Percentiles rank a stretch among this genome's conserved stretches.
Evolutionary conservation across 2,329 filamentous ascomycete species (phyloP).

Genomic region (Cladosporium sp.): DNA sequence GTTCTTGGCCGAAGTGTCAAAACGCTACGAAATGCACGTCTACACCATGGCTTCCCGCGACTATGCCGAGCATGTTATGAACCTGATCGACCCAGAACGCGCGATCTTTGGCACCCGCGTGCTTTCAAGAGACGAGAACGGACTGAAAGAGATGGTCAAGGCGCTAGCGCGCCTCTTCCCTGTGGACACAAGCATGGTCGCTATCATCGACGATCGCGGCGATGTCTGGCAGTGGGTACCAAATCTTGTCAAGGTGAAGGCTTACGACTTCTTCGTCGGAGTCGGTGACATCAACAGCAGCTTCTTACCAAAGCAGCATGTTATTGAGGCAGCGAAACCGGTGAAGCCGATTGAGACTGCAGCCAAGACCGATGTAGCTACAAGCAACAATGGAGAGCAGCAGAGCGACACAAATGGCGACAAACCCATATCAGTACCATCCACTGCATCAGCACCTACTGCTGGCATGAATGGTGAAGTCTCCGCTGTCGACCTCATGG

Average conservation of each 20-base stretch:
- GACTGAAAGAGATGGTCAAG: constrained; percentile 78
- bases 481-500: constrained; percentile 67
- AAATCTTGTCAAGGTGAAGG: constrained; percentile 90
- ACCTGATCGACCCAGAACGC: constrained; percentile 84
- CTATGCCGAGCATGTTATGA: constrained; percentile 89
- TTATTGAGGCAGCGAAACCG: constrained; percentile 30
- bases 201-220: constrained; percentile 94
- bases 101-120: constrained; percentile 92
- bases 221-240: constrained; percentile 94
- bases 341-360: constrained; percentile 5
- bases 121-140: constrained; percentile 94
- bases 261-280: constrained; percentile 96
- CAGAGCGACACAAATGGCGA: constrained; percentile 10
- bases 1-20: constrained; percentile 73
- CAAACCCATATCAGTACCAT: constrained; percentile 11
- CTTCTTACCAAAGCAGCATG: constrained; percentile 77
- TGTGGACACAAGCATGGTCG: constrained; percentile 97
- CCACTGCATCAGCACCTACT: constrained; percentile 12
- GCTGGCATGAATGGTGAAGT: constrained; percentile 39
- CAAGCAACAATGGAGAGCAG: constrained; percentile 5
- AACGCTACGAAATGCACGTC: constrained; percentile 90
- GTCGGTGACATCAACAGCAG: constrained; percentile 99
- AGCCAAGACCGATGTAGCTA: background rate
- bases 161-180: constrained; percentile 88
- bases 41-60: constrained; percentile 98